These are phyloP conservation scores for Choanephora cucurbitarum DNA, from an alignment of 371 early-diverging fungal genomes.

Conservation along the genomic window DNA sequence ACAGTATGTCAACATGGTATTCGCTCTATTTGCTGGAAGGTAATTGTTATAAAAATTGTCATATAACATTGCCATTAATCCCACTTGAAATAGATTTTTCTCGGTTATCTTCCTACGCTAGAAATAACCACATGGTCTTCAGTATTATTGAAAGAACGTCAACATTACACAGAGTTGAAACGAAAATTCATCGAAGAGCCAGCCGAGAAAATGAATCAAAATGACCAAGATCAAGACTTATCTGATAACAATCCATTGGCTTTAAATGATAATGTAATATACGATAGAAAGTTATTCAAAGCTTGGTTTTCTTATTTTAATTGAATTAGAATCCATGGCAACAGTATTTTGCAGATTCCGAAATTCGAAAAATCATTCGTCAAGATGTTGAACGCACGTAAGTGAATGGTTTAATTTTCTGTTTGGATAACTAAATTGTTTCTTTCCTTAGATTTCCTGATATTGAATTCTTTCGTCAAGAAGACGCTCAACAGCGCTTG, in stretches of 20 bases:
- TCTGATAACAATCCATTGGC: slow-evolving; percentile 84
- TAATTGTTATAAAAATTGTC: no score
- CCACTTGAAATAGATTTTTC: slow-evolving; percentile 53
- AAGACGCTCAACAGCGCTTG: slow-evolving; percentile 69
- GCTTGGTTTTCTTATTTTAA: not conserved
- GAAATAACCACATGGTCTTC: slow-evolving; percentile 63
- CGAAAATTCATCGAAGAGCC: slow-evolving; percentile 73
- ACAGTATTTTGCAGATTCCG: slow-evolving; percentile 86
- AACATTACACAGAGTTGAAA: slow-evolving; percentile 67
- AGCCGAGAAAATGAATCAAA: slow-evolving; percentile 41
- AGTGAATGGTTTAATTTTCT: slow-evolving; percentile 7
- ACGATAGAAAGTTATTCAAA: no score
- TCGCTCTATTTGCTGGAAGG: slow-evolving; percentile 57
- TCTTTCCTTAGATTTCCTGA: slow-evolving; percentile 91
- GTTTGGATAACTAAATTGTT: no score
- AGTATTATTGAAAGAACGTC: slow-evolving; percentile 63
- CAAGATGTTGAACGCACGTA: slow-evolving; percentile 94
- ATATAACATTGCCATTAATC: no score
- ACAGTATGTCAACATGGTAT: slow-evolving; percentile 42
- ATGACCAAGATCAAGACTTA: slow-evolving; percentile 50
- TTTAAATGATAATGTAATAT: slow-evolving; percentile 76
- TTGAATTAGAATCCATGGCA: slow-evolving; percentile 90
- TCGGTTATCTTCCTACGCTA: slow-evolving; percentile 56
- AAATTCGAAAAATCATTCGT: slow-evolving; percentile 79
- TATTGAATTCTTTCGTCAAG: slow-evolving; percentile 72